These are phyloP conservation scores for Plantago lanceolata DNA, from an alignment of 305 asterid species.

Conservation along the genomic window DNA sequence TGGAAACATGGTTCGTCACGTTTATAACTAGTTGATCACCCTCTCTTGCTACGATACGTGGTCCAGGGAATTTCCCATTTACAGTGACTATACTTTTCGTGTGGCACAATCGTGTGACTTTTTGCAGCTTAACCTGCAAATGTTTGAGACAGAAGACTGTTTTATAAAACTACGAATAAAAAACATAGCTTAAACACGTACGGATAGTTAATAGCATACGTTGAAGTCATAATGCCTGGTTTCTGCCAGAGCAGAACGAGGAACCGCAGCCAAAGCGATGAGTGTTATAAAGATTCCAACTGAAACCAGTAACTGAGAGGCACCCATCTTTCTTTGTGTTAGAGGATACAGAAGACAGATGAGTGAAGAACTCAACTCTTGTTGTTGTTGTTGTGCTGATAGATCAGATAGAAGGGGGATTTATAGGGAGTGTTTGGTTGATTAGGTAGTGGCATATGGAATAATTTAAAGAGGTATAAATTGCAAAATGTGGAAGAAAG, in stretches of 20 bases:
- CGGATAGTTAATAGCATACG: conserved; percentile 18
- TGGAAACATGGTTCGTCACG: conserved; percentile 44
- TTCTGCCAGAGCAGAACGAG: conserved; percentile 28
- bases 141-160: neutral
- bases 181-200: neutral
- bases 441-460: conserved; percentile 35
- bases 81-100: conserved; percentile 51
- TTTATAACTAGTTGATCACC: conserved; percentile 48
- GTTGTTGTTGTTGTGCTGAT: conserved; percentile 24
- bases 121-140: conserved; percentile 42
- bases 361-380: neutral
- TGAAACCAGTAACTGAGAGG: conserved; percentile 19
- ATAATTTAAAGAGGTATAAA: conserved; percentile 19
- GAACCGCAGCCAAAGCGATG: conserved; percentile 26
- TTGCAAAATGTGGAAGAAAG: conserved; percentile 4
- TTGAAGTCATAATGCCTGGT: conserved; percentile 49
- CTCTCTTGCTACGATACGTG: conserved; percentile 45
- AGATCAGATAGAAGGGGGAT: conserved; percentile 22
- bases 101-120: conserved; percentile 52
- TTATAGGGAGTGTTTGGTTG: conserved; percentile 36
- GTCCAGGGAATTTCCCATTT: conserved; percentile 56
- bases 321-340: conserved; percentile 24
- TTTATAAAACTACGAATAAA: neutral
- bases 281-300: conserved; percentile 21
- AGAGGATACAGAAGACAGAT: neutral